Percentiles rank a stretch among this genome's conserved stretches.
Conservation (phyloP, 2,329 filamentous ascomycete genomes). For the Rasamsonia emersonii region DNA sequence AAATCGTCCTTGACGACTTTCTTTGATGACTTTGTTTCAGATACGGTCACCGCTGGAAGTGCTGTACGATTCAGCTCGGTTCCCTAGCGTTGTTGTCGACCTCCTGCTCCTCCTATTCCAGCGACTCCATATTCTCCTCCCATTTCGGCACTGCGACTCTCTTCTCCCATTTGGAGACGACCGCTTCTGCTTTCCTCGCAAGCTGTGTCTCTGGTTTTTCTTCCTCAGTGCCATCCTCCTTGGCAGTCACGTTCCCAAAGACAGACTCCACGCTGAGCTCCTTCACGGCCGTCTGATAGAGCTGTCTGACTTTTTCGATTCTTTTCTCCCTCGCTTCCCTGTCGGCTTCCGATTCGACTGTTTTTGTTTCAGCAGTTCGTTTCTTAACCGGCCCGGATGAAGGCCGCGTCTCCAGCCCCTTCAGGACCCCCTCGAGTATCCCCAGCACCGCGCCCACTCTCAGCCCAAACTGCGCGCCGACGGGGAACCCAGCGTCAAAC, state of each 20-base stretch:
- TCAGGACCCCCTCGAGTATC: conserved; percentile 61
- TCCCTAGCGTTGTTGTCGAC: too few relatives aligned
- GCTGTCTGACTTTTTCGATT: conserved; percentile 22
- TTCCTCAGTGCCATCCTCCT: conserved; percentile 8
- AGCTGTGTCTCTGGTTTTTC: conserved; percentile 22
- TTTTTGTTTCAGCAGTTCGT: background rate
- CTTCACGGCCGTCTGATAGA: conserved; percentile 40
- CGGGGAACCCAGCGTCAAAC: conserved; percentile 82
- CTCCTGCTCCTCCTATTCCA: conserved; percentile 24
- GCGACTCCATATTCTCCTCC: conserved; percentile 30
- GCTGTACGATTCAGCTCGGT: too few relatives aligned
- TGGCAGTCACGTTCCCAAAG: conserved; percentile 40
- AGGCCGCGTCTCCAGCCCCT: conserved; percentile 21
- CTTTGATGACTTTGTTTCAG: too few relatives aligned
- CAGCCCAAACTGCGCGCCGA: conserved; percentile 74
- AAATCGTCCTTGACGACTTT: too few relatives aligned
- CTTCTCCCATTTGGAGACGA: conserved; percentile 23
- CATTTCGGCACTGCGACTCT: conserved; percentile 24
- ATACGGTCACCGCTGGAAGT: too few relatives aligned
- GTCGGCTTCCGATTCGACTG: background rate
- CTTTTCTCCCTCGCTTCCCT: conserved; percentile 27
- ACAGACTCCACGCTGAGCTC: conserved; percentile 56
- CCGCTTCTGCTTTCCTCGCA: conserved; percentile 20
- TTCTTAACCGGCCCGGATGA: conserved; percentile 20
- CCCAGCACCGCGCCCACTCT: conserved; percentile 68